These are phyloP conservation scores for Phlebiopsis gigantea DNA, from an alignment of 768 basidiomycete genomes.

Conservation along the genomic window DNA sequence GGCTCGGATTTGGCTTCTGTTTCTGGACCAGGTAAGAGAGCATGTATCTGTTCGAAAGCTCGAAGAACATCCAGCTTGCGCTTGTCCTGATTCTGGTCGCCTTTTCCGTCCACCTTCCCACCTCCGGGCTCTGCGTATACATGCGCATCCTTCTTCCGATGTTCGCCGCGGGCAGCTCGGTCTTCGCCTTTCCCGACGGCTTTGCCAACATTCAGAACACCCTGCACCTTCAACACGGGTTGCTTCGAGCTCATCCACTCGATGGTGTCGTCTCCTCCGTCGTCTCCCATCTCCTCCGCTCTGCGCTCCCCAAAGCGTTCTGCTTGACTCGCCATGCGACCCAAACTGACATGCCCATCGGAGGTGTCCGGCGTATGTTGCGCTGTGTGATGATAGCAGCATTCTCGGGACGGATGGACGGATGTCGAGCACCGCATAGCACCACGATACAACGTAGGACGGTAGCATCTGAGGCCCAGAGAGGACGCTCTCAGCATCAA, in stretches of 20 bases:
- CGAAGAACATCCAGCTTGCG: background rate
- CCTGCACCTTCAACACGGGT: background rate
- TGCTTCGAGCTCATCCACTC: background rate
- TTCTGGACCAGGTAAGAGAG: background rate
- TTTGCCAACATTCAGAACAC: background rate
- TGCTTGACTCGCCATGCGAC: background rate
- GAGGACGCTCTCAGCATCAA: conserved; percentile 86
- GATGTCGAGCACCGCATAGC: conserved; percentile 7
- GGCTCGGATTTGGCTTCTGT: background rate
- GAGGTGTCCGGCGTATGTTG: background rate
- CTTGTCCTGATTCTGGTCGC: background rate
- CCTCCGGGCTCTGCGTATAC: background rate
- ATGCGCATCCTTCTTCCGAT: background rate
- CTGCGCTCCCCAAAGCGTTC: background rate
- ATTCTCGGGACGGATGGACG: background rate
- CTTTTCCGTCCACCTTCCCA: background rate
- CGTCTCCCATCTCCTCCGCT: background rate
- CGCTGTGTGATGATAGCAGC: background rate
- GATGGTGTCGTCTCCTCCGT: background rate
- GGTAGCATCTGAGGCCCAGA: conserved; percentile 55
- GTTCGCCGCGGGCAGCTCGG: background rate
- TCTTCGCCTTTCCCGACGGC: background rate
- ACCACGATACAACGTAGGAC: conserved; percentile 29
- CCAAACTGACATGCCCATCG: background rate
- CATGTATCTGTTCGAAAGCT: background rate